phyloP scores from a whole-genome alignment of 225 moss, liverwort and hornwort species.

The Thuidium tamariscinum region DNA sequence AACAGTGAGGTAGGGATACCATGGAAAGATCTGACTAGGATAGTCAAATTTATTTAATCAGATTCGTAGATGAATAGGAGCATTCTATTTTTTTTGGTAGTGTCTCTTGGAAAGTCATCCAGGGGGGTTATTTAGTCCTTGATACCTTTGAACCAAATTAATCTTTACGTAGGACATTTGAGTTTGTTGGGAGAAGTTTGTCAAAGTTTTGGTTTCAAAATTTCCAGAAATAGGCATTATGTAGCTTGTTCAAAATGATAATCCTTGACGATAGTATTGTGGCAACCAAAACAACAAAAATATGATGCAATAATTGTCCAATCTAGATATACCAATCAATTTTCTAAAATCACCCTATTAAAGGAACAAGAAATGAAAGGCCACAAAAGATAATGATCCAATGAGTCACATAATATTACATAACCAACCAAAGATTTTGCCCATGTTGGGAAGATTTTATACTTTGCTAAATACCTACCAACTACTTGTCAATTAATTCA shows the following conservation, averaged over 20 bases:
- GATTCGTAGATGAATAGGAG: not conserved
- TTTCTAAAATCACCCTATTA: not conserved
- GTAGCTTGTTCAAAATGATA: not conserved
- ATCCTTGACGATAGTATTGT: too few relatives aligned
- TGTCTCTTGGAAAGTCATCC: not conserved
- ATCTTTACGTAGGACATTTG: not conserved
- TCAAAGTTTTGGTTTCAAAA: not conserved
- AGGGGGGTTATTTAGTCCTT: not conserved
- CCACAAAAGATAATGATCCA: not conserved
- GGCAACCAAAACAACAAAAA: not conserved
- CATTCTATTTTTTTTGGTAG: not conserved
- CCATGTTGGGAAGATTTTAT: too few relatives aligned
- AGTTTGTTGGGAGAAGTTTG: rapidly evolving
- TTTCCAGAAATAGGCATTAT: not conserved
- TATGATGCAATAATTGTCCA: not conserved
- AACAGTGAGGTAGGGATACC: not conserved
- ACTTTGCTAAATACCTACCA: too few relatives aligned
- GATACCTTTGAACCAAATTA: rapidly evolving
- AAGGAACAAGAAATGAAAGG: not conserved
- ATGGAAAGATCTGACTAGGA: too few relatives aligned
- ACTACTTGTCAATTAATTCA: too few relatives aligned
- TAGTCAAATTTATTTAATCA: not conserved
- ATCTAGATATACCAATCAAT: not conserved
- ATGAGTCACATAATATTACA: not conserved
- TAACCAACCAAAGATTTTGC: too few relatives aligned